phyloP scores from a whole-genome alignment of 345 rosid genomes.

The Euphorbia lathyris region DNA sequence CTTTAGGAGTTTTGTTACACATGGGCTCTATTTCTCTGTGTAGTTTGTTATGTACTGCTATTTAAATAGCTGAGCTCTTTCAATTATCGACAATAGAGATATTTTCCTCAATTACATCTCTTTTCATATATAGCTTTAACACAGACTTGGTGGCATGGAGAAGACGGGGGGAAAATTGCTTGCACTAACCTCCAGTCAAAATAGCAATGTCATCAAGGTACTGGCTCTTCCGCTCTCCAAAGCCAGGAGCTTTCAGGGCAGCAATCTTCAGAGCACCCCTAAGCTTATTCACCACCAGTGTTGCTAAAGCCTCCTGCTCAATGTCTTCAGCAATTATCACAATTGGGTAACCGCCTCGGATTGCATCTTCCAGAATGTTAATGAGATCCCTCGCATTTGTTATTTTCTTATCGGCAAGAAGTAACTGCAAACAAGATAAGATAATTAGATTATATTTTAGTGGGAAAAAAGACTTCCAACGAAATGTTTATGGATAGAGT shows the following conservation, averaged over 20 bases:
- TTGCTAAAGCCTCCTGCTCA: slow-evolving; percentile 97
- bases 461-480: no score
- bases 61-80: no score
- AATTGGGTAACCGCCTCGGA: slow-evolving; percentile 71
- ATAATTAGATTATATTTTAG: neutral
- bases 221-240: slow-evolving; percentile 94
- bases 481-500: neutral
- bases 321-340: slow-evolving; percentile 88
- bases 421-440: slow-evolving; percentile 56
- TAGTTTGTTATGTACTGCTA: no score
- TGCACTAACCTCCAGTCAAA: slow-evolving; percentile 68
- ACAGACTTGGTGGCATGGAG: no score
- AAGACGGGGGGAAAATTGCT: no score
- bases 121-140: no score
- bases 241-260: slow-evolving; percentile 96
- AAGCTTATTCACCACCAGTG: slow-evolving; percentile 93
- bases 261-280: slow-evolving; percentile 93
- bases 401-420: slow-evolving; percentile 93
- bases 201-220: slow-evolving; percentile 98
- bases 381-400: slow-evolving; percentile 95
- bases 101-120: no score
- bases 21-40: no score
- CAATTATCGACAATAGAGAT: no score
- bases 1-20: no score
- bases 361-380: slow-evolving; percentile 82